Percentiles rank a stretch among this genome's conserved stretches.
These are phyloP conservation scores for Monosporozyma yasuniensis DNA, from an alignment of 805 yeast genomes.

Conservation along the genomic window DNA sequence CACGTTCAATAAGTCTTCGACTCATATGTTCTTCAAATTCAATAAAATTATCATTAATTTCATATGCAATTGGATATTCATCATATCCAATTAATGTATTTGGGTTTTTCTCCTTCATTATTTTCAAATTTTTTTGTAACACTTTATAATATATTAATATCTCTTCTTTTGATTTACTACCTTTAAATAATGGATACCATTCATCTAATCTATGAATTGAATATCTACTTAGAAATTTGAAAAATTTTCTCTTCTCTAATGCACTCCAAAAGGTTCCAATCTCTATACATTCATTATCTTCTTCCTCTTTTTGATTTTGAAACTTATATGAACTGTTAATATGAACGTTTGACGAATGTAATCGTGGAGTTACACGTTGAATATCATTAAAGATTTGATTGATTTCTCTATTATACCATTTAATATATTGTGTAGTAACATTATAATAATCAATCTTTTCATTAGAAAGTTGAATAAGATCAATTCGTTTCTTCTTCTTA, in stretches of 20 bases:
- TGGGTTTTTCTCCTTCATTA: constrained; percentile 9
- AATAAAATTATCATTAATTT: constrained; percentile 23
- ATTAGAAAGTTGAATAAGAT: neutral
- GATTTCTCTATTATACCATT: constrained; percentile 5
- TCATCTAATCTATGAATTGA: constrained; percentile 27
- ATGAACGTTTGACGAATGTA: neutral
- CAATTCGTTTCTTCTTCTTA: neutral
- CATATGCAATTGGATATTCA: constrained; percentile 29
- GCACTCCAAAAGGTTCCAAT: constrained; percentile 24
- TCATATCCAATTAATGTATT: constrained; percentile 15
- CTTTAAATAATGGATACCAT: constrained; percentile 16
- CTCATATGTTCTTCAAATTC: constrained; percentile 23
- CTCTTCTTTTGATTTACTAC: constrained; percentile 22
- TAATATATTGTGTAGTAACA: constrained; percentile 1
- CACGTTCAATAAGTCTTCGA: constrained; percentile 2
- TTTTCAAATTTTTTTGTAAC: constrained; percentile 13
- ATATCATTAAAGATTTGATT: constrained; percentile 1
- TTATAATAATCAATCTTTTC: neutral
- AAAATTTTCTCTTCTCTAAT: constrained; percentile 25
- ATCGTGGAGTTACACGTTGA: too few species aligned
- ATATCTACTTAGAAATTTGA: constrained; percentile 22
- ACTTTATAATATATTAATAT: constrained; percentile 21
- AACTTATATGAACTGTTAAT: neutral
- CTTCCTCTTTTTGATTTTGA: neutral
- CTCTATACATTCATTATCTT: constrained; percentile 5